Evolutionary conservation across 768 basidiomycete genomes (phyloP).

Genomic region (Pulveroboletus frians): DNA sequence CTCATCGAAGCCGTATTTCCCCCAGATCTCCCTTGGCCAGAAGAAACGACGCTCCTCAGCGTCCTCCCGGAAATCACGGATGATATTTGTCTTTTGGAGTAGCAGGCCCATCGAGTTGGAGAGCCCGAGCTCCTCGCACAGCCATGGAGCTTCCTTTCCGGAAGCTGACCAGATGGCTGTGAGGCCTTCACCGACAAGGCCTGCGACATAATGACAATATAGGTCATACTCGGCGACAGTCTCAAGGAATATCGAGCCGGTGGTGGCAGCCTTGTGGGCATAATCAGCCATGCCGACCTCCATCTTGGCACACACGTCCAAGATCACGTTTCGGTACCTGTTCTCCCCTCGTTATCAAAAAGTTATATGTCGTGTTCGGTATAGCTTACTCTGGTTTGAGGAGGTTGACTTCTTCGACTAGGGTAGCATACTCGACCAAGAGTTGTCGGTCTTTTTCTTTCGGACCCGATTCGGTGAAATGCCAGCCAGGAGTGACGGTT

Average conservation of each 20-base stretch:
- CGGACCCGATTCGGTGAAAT: constrained; percentile 73
- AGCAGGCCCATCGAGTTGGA: constrained; percentile 94
- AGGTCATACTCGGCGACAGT: constrained; percentile 87
- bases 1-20: constrained; percentile 64
- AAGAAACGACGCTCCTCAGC: constrained; percentile 78
- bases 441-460: constrained; percentile 85
- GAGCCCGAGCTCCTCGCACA: constrained; percentile 78
- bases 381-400: constrained; percentile 55
- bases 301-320: constrained; percentile 85
- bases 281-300: constrained; percentile 94
- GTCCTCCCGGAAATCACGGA: constrained; percentile 93
- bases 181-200: constrained; percentile 93
- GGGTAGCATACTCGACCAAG: constrained; percentile 73
- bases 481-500: constrained; percentile 81
- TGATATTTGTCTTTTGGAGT: constrained; percentile 97
- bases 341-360: constrained; percentile 3
- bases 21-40: constrained; percentile 96
- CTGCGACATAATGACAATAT: constrained; percentile 98
- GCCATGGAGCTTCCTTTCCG: constrained; percentile 68
- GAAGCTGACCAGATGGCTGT: constrained; percentile 85
- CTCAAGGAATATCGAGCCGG: constrained; percentile 64
- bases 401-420: constrained; percentile 74
- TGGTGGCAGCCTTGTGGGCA: constrained; percentile 73
- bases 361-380: neutral
- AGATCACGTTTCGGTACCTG: constrained; percentile 74